A percentile compares a stretch with the other conserved stretches of the same genome.
phyloP scores from a whole-genome alignment of 352 stramenopile species.

The Globisporangium nagaii region DNA sequence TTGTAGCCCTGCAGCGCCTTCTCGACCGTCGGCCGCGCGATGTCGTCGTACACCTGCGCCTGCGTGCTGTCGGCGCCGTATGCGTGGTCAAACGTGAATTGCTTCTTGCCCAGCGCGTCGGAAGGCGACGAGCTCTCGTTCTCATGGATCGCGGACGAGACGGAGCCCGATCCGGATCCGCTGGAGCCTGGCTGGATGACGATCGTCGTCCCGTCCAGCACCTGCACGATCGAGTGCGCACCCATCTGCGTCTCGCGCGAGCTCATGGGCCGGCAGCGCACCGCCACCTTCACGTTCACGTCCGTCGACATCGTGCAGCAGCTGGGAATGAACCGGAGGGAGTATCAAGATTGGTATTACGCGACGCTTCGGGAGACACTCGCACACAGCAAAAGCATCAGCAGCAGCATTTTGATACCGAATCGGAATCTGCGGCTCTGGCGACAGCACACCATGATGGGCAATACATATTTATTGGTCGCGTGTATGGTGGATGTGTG shows the following conservation, averaged over 20 bases:
- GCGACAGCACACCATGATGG: not conserved
- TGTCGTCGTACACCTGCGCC: constrained; percentile 70
- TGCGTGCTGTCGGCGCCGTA: constrained; percentile 77
- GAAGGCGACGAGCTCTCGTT: not conserved
- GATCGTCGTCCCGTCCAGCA: constrained; percentile 51
- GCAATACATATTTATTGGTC: constrained; percentile 3
- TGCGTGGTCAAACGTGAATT: constrained; percentile 85
- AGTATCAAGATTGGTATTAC: too few relatives aligned
- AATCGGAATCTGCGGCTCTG: not conserved
- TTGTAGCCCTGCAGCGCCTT: constrained; percentile 79
- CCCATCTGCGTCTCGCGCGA: constrained; percentile 66
- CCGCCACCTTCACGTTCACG: constrained; percentile 88
- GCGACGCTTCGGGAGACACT: constrained; percentile 1
- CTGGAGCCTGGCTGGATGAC: constrained; percentile 34
- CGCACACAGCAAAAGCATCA: too few relatives aligned
- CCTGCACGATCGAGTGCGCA: constrained; percentile 41
- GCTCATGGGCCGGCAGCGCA: constrained; percentile 86
- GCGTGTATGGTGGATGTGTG: not conserved
- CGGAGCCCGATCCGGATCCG: too few relatives aligned
- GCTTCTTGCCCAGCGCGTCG: constrained; percentile 21
- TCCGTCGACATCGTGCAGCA: constrained; percentile 49
- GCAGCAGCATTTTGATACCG: not conserved
- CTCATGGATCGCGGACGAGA: too few relatives aligned
- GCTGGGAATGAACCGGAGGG: too few relatives aligned
- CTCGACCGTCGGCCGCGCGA: constrained; percentile 71